Base-by-base conservation (phyloP, 2,329 filamentous ascomycete genomes). In the Colletotrichum incanum region DNA sequence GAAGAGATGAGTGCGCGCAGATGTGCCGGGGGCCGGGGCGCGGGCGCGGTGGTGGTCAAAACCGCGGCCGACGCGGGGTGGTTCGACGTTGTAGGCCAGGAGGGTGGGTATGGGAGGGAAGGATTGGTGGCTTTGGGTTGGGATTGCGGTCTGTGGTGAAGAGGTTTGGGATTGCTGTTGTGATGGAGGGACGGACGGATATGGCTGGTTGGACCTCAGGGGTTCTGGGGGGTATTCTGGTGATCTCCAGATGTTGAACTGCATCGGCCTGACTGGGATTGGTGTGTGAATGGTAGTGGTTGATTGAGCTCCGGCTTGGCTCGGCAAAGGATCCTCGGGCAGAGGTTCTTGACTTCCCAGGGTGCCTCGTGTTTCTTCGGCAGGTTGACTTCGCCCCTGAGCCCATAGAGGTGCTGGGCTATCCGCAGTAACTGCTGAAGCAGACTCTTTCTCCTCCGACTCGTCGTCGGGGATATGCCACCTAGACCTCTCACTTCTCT, bases 1-100 rank as follows among this genome's bases (percentile, higher is more conserved):
- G 37, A 68, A 72, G 41, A 70, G 28, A 12, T 64, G 65, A 2
- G 66, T 34, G 31, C 70, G 70, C 18, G 31, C 18, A 6, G 20
- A n/a, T 5, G 18, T 28, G 23, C 54, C 66, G 7, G 39, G 45
- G 16, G 16, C 8, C n/a, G 70, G 70, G 43, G 31, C 37, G 5
- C 18, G 28, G 47, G 14, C 26, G 26, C 43, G 54, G 28, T 20
- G 50, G 66, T n/a, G 16, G 39, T 68, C 14, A 23, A 72, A 70
- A 28, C 70, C 70, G 20, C 28, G 45, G 3, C 69, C 69, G 5
- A 20, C 37, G 14, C 69, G 65, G 3, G 45, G 43, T 0, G 69
- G 58, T 31, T 63, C 65, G 14, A 12, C 18, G 8, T 68, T 41
- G 58, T 68, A 72, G 6, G 52, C 65, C 20, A 18, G n/a, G 50